phyloP scores from a whole-genome alignment of 208 protist genomes.

The Herpetomonas samuelpessoai region DNA sequence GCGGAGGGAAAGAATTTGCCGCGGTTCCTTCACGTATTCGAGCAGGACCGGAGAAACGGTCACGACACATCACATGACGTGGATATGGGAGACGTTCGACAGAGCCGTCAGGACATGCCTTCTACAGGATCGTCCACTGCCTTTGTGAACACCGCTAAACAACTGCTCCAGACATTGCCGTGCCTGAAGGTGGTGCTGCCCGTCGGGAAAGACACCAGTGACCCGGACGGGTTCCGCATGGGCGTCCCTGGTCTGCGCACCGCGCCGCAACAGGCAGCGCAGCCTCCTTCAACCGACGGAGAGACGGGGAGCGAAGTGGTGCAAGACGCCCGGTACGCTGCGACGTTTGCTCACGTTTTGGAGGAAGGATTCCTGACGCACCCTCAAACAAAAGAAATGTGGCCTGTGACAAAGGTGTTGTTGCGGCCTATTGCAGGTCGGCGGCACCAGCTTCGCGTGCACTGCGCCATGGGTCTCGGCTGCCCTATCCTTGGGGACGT shows the following conservation, averaged over 20 bases:
- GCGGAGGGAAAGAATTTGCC: no score
- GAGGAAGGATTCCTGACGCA: conserved; percentile 2
- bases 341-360: conserved; percentile 2
- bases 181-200: conserved; percentile 30
- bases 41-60: no score
- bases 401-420: conserved; percentile 55
- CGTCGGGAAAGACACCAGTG: conserved; percentile 46
- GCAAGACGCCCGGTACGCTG: background rate
- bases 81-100: no score
- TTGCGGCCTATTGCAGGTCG: conserved; percentile 71
- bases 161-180: background rate
- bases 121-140: no score
- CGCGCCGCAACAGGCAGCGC: no score
- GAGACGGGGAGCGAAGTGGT: no score
- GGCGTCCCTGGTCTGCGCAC: conserved; percentile 16
- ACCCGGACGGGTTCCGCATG: conserved; percentile 63
- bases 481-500: conserved; percentile 85
- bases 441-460: conserved; percentile 87
- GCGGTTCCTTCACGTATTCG: no score
- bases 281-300: no score
- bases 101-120: no score
- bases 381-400: background rate
- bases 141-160: background rate
- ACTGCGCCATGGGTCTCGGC: conserved; percentile 64
- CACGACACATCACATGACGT: no score